A percentile compares a stretch with the other conserved stretches of the same genome.
These are phyloP conservation scores for Kluyveromyces sp. DNA, from an alignment of 1,139 yeast species.

Conservation along the genomic window DNA sequence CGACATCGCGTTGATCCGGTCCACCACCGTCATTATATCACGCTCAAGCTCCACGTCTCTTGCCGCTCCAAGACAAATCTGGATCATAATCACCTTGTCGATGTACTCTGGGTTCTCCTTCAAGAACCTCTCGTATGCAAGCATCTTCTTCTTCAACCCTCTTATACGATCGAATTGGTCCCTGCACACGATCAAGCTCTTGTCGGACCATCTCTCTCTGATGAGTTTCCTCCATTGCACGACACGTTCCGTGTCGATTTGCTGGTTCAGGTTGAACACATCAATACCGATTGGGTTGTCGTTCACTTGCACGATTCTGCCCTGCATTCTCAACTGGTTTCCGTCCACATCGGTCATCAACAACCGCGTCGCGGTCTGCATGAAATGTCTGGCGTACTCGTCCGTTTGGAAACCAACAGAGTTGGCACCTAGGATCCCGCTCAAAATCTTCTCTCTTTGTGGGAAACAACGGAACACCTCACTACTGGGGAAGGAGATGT, in stretches of 20 bases:
- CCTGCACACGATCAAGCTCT: constrained; percentile 70
- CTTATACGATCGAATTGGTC: constrained; percentile 84
- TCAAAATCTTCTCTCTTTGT: constrained; percentile 65
- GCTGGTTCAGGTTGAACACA: constrained; percentile 45
- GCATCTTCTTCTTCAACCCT: constrained; percentile 79
- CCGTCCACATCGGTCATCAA: constrained; percentile 74
- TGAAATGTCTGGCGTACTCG: constrained; percentile 88
- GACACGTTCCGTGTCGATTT: constrained; percentile 47
- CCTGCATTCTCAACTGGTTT: constrained; percentile 64
- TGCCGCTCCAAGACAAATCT: constrained; percentile 62
- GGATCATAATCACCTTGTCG: constrained; percentile 66
- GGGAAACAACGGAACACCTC: constrained; percentile 95
- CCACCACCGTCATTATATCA: constrained; percentile 70
- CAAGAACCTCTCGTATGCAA: constrained; percentile 79
- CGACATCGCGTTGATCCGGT: constrained; percentile 72
- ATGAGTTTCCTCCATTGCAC: constrained; percentile 62
- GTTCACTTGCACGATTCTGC: constrained; percentile 57
- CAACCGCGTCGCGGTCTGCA: constrained; percentile 81
- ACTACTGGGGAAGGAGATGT: constrained; percentile 90
- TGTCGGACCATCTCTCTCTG: constrained; percentile 64
- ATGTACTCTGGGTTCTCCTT: constrained; percentile 62
- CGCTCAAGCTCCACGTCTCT: constrained; percentile 50
- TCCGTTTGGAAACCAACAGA: constrained; percentile 83
- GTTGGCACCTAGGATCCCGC: constrained; percentile 86
- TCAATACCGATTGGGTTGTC: constrained; percentile 86